Conservation (phyloP, 345 rosid genomes). For the Brassica juncea region DNA sequence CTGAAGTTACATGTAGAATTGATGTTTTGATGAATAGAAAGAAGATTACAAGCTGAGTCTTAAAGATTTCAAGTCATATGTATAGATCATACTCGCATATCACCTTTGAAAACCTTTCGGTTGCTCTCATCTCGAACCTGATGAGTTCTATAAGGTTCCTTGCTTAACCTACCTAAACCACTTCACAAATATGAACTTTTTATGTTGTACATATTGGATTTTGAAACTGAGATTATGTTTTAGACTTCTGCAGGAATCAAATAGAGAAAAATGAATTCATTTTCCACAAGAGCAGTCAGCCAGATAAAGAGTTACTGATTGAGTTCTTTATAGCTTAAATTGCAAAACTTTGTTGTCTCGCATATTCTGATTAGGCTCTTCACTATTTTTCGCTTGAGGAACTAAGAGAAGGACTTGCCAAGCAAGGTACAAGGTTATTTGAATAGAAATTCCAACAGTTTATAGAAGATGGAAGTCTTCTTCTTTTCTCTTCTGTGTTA, state of each 20-base stretch:
- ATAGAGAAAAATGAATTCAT: not conserved
- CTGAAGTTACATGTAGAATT: too few species aligned
- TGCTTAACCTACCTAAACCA: too few species aligned
- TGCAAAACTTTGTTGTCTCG: not conserved
- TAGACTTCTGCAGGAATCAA: not conserved
- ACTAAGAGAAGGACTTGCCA: slow-evolving; percentile 82
- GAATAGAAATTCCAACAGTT: slow-evolving; percentile 82
- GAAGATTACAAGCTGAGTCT: too few species aligned
- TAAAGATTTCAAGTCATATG: too few species aligned
- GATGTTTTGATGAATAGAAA: too few species aligned
- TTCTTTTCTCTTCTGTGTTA: too few species aligned
- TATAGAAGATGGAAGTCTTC: slow-evolving; percentile 1
- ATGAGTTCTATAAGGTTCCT: too few species aligned
- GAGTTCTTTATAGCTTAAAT: not conserved
- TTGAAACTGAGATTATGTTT: not conserved
- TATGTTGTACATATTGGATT: not conserved
- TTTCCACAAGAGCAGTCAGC: not conserved
- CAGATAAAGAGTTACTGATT: not conserved
- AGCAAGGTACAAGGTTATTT: slow-evolving; percentile 86
- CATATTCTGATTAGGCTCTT: not conserved
- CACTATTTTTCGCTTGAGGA: slow-evolving; percentile 55
- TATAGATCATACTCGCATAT: too few species aligned
- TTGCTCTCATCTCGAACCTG: too few species aligned
- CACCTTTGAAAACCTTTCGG: too few species aligned
- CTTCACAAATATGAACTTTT: too few species aligned